Base-by-base conservation (phyloP, 176 grass and related monocot species). In the Musa troglodytarum region DNA sequence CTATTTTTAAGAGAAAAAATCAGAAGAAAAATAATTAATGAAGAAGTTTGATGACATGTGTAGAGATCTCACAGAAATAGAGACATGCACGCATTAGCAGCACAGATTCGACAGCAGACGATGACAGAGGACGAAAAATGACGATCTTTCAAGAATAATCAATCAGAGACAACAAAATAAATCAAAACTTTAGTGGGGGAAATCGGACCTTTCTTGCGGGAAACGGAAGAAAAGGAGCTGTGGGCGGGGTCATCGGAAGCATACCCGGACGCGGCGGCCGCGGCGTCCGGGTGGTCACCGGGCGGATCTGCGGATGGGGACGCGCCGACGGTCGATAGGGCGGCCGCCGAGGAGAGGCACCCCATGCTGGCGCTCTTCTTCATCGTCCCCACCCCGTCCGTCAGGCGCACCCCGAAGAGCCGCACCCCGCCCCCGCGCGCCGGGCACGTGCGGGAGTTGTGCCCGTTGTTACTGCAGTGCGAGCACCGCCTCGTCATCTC, bases 361-460 rank as follows among this genome's bases (percentile, higher is more conserved):
- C 93, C 91, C 89, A 90, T 96, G 85, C 89, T 96, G n/a, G 93
- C 93, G 77, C 93, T 96, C 83, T 92, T 96, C 93, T 92, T 96
- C 85, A 96, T 90, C 50, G 84, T 53, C 22, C 66, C 71, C 68
- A 70, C 75, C 11, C 79, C 84, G 23, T 86, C 84, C 52, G 85
- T 92, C 52, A 96, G 83, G 26, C 86, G 71, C 73, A 96, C 93
- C 50, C 89, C 93, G 53, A 96, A 96, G 21, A 96, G 79, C 85
- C 87, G 79, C 63, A 96, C 68, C 0, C 85, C 89, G 0, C 65
- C 67, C 23, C 70, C 76, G 50, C 93, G 89, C 52, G 63, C 51
- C 58, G 83, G 93, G 59, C 93, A 92, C 62, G 93, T 96, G 19
- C 93, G 89, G 74, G 93, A 55, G 93, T 96, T 96, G 83, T 96